These are phyloP conservation scores for Skeletonema tropicum DNA, from an alignment of 108 stramenopile species.

Conservation along the genomic window DNA sequence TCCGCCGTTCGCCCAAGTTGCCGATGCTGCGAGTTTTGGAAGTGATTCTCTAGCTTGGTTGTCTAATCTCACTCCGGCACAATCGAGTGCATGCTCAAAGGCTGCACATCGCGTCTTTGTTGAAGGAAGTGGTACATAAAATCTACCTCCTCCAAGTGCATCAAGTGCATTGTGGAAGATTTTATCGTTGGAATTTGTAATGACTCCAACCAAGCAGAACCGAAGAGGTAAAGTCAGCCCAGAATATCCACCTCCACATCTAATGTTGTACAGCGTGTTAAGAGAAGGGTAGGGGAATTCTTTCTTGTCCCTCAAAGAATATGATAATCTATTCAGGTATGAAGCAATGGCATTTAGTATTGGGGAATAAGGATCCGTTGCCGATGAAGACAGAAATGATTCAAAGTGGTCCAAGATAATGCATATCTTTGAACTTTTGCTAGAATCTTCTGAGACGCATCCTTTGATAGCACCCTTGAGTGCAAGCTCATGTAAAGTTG, in stretches of 20 bases:
- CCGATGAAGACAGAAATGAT: slow-evolving; percentile 56
- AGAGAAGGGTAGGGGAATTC: slow-evolving; percentile 75
- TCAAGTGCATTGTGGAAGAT: slow-evolving; percentile 45
- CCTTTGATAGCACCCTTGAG: slow-evolving; percentile 60
- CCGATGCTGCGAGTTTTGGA: slow-evolving; percentile 57
- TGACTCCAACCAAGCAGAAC: slow-evolving; percentile 78
- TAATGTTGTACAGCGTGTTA: slow-evolving; percentile 67
- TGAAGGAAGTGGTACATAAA: slow-evolving; percentile 57
- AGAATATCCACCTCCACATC: slow-evolving; percentile 13
- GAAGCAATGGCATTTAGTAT: slow-evolving; percentile 72
- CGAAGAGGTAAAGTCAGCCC: slow-evolving; percentile 55
- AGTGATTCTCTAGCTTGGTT: slow-evolving; percentile 37
- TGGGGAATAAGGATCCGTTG: slow-evolving; percentile 66
- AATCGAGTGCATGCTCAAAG: slow-evolving; percentile 55
- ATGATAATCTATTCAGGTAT: slow-evolving; percentile 60
- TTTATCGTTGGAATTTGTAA: slow-evolving; percentile 69
- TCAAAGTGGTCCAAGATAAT: slow-evolving; percentile 82
- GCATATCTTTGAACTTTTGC: slow-evolving; percentile 37
- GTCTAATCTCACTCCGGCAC: slow-evolving; percentile 41
- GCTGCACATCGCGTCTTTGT: slow-evolving; percentile 54
- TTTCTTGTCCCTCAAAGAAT: slow-evolving; percentile 42
- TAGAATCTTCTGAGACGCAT: background rate
- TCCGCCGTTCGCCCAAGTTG: slow-evolving; percentile 60
- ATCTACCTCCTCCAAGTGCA: slow-evolving; percentile 56
- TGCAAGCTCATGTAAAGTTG: slow-evolving; percentile 61